Evolutionary conservation across 495 filamentous ascomycete genomes (phyloP), one percentile per base, ranked within the genome.

Genomic region (Lichenothelia convexa): DNA sequence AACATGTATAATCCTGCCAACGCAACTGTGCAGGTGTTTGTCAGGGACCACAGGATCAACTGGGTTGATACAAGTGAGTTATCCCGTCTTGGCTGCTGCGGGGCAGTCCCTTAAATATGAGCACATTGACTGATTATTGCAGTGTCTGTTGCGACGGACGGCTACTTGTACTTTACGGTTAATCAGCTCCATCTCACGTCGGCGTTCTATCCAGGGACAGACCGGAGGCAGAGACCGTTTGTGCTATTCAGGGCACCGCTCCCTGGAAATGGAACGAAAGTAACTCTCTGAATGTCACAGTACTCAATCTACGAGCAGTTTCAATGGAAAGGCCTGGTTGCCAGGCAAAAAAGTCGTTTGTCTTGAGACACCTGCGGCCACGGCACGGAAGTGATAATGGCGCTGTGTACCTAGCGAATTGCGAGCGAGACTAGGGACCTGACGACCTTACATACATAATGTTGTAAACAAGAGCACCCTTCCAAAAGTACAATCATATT

Each of bases 1-100:
- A 44, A 46, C 22, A 40, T 59, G 22, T 65, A 56, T 44, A 51
- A 61, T 33, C 59, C 61, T 7, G 33, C 27, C 19, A 63, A 61
- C 30, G 61, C 53, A 2, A 58, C 51, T 0, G 41, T 50, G 1
- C 37, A 18, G 12, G 29, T 50, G 13, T 61, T 56, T 35, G 49
- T 58, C 7, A 36, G 59, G 21, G 58, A 63, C 40, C 53, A 57
- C 19, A 34, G 51, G 13, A 47, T 61, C 12, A 49, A 49, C 30
- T 62, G 58, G 57, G 40, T 40, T 1, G 57, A 60, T 46, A 51
- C 46, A 4, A 38, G 44, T 45, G 35, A 38, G 43, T 35, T 18
- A 29, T 1, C 2, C 24, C 1, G 15, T 1, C 1, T 29, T 1
- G 24, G 24, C 9, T 13, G 24, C 15, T 29, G 24, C 24, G 15